Evolutionary conservation across 2,329 filamentous ascomycete genomes (phyloP).

Genomic region (Huntiella omanensis): DNA sequence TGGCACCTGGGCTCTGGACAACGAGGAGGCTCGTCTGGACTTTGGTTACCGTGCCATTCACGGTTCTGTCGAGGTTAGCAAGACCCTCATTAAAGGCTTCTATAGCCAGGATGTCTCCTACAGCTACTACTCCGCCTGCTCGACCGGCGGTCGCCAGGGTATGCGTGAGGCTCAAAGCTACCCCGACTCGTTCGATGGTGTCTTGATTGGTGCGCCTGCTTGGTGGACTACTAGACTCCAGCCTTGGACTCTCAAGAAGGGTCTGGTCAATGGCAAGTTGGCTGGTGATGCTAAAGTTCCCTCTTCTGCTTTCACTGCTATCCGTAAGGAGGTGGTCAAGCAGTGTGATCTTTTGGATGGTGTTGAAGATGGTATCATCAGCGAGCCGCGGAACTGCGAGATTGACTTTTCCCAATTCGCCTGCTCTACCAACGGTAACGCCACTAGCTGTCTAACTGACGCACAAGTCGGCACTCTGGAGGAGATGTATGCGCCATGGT

Average conservation of each 20-base stretch:
- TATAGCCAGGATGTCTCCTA: conserved; percentile 22
- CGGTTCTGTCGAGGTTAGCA: conserved; percentile 28
- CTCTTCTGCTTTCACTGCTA: conserved; percentile 22
- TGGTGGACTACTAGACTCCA: conserved; percentile 27
- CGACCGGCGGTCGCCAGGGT: conserved; percentile 33
- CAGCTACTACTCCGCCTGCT: conserved; percentile 29
- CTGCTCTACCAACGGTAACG: conserved; percentile 18
- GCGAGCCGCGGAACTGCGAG: conserved; percentile 25
- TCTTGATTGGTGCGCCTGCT: conserved; percentile 26
- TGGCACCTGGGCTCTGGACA: conserved; percentile 21
- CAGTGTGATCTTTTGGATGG: conserved; percentile 34
- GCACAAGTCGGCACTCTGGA: conserved; percentile 20
- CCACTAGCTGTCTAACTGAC: conserved; percentile 22
- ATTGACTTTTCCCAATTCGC: conserved; percentile 24
- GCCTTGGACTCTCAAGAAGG: conserved; percentile 19
- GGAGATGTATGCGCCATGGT: conserved; percentile 17
- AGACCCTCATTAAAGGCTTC: conserved; percentile 27
- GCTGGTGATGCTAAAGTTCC: conserved; percentile 26
- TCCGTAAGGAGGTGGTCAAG: conserved; percentile 24
- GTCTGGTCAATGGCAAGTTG: conserved; percentile 28
- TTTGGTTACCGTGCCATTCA: conserved; percentile 26
- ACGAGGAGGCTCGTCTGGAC: conserved; percentile 19
- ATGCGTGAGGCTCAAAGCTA: conserved; percentile 27
- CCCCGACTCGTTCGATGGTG: conserved; percentile 28
- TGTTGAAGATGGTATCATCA: conserved; percentile 29